A percentile compares a stretch with the other conserved stretches of the same genome.
phyloP scores from a whole-genome alignment of 2,329 filamentous ascomycete species.

The Dothidotthia symphoricarpi region DNA sequence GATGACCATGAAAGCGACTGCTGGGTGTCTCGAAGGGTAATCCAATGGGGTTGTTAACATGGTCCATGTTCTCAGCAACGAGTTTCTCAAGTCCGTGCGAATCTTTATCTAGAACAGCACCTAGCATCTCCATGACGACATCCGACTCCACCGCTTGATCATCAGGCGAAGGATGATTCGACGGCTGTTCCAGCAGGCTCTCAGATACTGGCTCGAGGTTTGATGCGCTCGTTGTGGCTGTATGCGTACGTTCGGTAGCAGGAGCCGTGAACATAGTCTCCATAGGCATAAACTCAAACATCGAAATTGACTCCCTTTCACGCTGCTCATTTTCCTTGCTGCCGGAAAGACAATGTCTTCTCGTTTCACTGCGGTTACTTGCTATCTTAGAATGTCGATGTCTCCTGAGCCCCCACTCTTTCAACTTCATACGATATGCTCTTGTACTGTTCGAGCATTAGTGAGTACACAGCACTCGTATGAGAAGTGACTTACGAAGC shows the following conservation, averaged over 20 bases:
- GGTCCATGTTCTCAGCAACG: slow-evolving; percentile 21
- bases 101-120: slow-evolving; percentile 25
- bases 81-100: slow-evolving; percentile 26
- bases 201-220: slow-evolving; percentile 9
- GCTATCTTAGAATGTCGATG: slow-evolving; percentile 14
- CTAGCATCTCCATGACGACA: slow-evolving; percentile 30
- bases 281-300: slow-evolving; percentile 3
- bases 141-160: slow-evolving; percentile 10
- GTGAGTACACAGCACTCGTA: neutral
- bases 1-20: slow-evolving; percentile 28
- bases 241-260: neutral
- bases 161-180: neutral
- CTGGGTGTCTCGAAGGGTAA: slow-evolving; percentile 25
- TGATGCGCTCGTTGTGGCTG: no score
- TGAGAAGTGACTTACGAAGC: slow-evolving; percentile 31
- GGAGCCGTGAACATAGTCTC: slow-evolving; percentile 3
- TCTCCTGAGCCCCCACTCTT: slow-evolving; percentile 37
- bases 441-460: slow-evolving; percentile 25
- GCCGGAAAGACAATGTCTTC: slow-evolving; percentile 1
- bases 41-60: slow-evolving; percentile 33
- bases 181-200: slow-evolving; percentile 8
- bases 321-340: slow-evolving; percentile 4
- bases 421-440: slow-evolving; percentile 40
- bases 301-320: slow-evolving; percentile 7
- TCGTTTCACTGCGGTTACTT: slow-evolving; percentile 3